Evolutionary conservation across 257 asterid genomes (phyloP).

Genomic region (Primulina eburnea): DNA sequence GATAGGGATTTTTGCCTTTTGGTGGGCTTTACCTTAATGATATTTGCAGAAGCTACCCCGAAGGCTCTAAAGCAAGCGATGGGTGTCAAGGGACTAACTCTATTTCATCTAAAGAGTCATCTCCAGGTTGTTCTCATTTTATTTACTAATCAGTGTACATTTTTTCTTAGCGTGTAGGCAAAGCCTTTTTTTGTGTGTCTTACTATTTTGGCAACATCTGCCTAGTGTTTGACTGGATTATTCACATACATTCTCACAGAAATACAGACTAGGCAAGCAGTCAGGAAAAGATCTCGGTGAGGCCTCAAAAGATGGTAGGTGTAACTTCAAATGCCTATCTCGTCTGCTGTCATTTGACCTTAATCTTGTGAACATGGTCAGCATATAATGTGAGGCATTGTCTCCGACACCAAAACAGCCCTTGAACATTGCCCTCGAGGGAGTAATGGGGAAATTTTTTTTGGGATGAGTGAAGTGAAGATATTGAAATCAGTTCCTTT

Average conservation of each 20-base stretch:
- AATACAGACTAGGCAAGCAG: conserved; percentile 21
- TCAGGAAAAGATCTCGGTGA: conserved; percentile 17
- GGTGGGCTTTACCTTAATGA: conserved; percentile 11
- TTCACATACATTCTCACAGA: conserved; percentile 4
- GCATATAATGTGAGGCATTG: not conserved
- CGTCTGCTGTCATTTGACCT: not conserved
- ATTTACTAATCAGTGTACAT: not conserved
- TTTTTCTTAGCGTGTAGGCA: not conserved
- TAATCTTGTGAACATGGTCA: not conserved
- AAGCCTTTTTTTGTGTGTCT: not conserved
- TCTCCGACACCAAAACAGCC: not conserved
- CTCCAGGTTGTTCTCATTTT: conserved; percentile 52
- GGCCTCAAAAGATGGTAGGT: conserved; percentile 16
- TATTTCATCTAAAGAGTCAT: conserved; percentile 83
- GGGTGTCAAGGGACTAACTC: conserved; percentile 90
- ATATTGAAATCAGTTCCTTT: not conserved
- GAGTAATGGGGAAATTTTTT: not conserved
- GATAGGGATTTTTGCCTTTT: not conserved
- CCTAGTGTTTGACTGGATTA: not conserved
- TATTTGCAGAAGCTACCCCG: conserved; percentile 83
- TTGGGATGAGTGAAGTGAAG: not conserved
- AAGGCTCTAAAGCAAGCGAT: conserved; percentile 82
- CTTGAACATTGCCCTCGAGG: not conserved
- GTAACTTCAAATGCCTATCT: not conserved
- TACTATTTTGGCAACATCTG: not conserved